Percentiles rank a stretch among this genome's conserved stretches.
phyloP scores from a whole-genome alignment of 2,329 filamentous ascomycete genomes.

The Beauveria scarabaeidicola region DNA sequence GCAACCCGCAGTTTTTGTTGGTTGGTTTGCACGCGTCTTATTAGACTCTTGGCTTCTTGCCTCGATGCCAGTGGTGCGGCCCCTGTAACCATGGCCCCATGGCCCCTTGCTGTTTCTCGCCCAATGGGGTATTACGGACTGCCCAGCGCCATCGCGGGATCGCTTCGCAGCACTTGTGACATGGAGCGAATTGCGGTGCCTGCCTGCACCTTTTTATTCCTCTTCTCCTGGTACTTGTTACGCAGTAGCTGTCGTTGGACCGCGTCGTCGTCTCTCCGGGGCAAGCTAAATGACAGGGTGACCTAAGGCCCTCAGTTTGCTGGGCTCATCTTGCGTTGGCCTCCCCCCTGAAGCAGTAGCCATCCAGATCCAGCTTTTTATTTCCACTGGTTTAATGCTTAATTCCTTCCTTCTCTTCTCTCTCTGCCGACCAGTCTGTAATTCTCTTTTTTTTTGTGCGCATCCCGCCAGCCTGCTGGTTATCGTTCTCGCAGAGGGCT shows the following conservation, averaged over 20 bases:
- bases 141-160: constrained; percentile 5
- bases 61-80: background rate
- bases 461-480: background rate
- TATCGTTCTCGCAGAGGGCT: background rate
- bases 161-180: background rate
- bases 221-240: background rate
- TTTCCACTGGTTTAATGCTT: background rate
- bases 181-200: background rate
- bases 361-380: background rate
- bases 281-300: background rate
- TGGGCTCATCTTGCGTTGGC: background rate
- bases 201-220: background rate
- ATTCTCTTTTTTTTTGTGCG: background rate
- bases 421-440: background rate
- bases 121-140: constrained; percentile 1
- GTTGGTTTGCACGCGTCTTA: too few species aligned
- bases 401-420: background rate
- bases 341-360: background rate
- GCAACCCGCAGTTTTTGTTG: too few species aligned
- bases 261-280: background rate
- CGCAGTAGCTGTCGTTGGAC: background rate
- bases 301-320: background rate
- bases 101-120: background rate
- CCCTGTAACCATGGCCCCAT: background rate
- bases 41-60: background rate